phyloP scores from a whole-genome alignment of 371 early-diverging fungal species.

The Mucor mucedo region DNA sequence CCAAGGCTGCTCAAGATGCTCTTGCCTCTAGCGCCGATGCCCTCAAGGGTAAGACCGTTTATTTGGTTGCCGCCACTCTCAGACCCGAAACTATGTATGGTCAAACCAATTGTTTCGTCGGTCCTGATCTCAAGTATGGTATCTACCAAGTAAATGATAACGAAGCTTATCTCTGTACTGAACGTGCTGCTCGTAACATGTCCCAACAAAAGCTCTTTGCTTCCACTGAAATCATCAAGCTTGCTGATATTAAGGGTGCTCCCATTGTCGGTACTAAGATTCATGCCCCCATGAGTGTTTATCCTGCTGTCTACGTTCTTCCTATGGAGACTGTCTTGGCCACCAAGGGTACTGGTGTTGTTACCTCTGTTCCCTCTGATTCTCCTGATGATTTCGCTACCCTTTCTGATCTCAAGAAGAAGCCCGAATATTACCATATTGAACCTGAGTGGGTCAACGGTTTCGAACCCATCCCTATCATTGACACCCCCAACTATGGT shows the following conservation, averaged over 20 bases:
- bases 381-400: constrained; percentile 97
- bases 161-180: constrained; percentile 89
- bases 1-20: constrained; percentile 56
- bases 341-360: constrained; percentile 98
- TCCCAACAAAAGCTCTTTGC: constrained; percentile 86
- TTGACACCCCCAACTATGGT: constrained; percentile 88
- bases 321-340: constrained; percentile 97
- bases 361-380: constrained; percentile 98
- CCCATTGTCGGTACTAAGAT: constrained; percentile 91
- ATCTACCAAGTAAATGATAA: constrained; percentile 77
- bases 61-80: constrained; percentile 96
- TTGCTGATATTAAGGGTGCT: constrained; percentile 81
- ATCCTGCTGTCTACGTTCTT: constrained; percentile 86
- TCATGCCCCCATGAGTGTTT: constrained; percentile 85
- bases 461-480: constrained; percentile 86
- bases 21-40: constrained; percentile 54
- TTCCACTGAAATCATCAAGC: constrained; percentile 54
- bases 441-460: constrained; percentile 85
- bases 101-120: constrained; percentile 98
- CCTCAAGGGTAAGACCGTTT: constrained; percentile 79
- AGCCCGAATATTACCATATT: constrained; percentile 91
- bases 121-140: constrained; percentile 90
- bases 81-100: constrained; percentile 99
- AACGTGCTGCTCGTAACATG: constrained; percentile 97
- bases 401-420: constrained; percentile 90